Base-by-base conservation (phyloP, 1,139 yeast genomes). In the Eremothecium cymbalariae region DNA sequence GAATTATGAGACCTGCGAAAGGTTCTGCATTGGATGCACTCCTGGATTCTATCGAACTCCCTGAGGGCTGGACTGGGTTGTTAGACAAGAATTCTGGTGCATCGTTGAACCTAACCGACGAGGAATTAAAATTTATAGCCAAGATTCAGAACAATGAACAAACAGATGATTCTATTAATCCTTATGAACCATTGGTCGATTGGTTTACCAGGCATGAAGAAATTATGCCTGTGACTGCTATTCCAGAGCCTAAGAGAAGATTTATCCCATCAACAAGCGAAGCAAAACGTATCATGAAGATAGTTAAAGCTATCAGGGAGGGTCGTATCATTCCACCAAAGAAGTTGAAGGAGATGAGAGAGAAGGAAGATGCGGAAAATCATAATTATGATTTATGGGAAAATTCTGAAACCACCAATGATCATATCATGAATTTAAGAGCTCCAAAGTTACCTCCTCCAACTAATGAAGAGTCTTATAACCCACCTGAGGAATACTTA, bases 1-100 rank as follows among this genome's bases (percentile, higher is more conserved):
- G 98, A 54, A 86, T 90, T 51, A 88, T 93, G 97, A 75, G 99
- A 60, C 99, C 99, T 8, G 98, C 97, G 11, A 82, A 84, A 53
- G 95, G 95, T 6, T 77, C 94, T 38, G 98, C 98, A 1, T 69
- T 93, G 48, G 97, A 90, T 54, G 81, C 79, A 48, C 68, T 90
- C 44, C 66, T 93, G 45, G 98, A 90, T 51, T 68, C 78, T 19
- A 90, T 93, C 44, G 98, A 90, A 43, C 68, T 90, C 45, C 98
- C 97, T 8, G 94, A 83, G 61, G 98, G 98, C 23, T 90, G 97
- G 97, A 93, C 98, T 8, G 99, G 99, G 30, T 68, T 93, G 45
- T 64, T 90, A 40, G 97, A 90, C 60, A 84, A 85, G 55, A 72
- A 78, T 48, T 85, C 97, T 7, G 99, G 98, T 44, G 63, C 77